These are phyloP conservation scores for Phytophthora cryptogea DNA, from an alignment of 352 stramenopile species.

Conservation along the genomic window DNA sequence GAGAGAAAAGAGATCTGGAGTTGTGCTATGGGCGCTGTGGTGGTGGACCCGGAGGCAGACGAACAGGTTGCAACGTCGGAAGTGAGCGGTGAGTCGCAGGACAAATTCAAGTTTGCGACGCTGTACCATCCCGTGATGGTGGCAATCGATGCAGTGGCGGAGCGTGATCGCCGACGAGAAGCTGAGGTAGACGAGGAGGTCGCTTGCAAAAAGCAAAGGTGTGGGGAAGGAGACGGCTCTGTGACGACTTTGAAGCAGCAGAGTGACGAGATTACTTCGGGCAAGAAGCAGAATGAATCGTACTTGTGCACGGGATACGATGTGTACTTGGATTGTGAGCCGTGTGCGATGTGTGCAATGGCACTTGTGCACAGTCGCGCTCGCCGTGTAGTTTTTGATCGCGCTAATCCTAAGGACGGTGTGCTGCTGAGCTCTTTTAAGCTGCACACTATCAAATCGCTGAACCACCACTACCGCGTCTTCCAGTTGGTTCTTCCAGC, in stretches of 20 bases:
- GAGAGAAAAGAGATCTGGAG: conserved; percentile 19
- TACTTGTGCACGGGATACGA: conserved; percentile 92
- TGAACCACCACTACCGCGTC: conserved; percentile 90
- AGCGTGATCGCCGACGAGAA: conserved; percentile 56
- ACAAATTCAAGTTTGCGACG: conserved; percentile 45
- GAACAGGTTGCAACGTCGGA: conserved; percentile 39
- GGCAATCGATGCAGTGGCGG: conserved; percentile 66
- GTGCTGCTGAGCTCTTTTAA: conserved; percentile 63
- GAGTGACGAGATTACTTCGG: conserved; percentile 7
- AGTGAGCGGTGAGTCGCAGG: conserved; percentile 5
- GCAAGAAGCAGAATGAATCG: conserved; percentile 46
- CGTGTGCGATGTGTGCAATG: conserved; percentile 91
- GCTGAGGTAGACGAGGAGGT: conserved; percentile 14
- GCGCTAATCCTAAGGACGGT: conserved; percentile 56
- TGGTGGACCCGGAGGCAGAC: conserved; percentile 52
- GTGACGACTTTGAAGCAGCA: neutral
- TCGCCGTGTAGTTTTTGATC: conserved; percentile 77
- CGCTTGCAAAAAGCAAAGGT: conserved; percentile 45
- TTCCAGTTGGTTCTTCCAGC: conserved; percentile 51
- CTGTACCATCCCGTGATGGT: conserved; percentile 77
- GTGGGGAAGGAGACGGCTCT: conserved; percentile 12
- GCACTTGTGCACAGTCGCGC: conserved; percentile 87
- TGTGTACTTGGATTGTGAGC: conserved; percentile 84
- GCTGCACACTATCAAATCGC: conserved; percentile 83
- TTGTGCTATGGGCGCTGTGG: conserved; percentile 57